Evolutionary conservation across 2,329 filamentous ascomycete genomes (phyloP).

Genomic region (Sporothrix dimorphospora): DNA sequence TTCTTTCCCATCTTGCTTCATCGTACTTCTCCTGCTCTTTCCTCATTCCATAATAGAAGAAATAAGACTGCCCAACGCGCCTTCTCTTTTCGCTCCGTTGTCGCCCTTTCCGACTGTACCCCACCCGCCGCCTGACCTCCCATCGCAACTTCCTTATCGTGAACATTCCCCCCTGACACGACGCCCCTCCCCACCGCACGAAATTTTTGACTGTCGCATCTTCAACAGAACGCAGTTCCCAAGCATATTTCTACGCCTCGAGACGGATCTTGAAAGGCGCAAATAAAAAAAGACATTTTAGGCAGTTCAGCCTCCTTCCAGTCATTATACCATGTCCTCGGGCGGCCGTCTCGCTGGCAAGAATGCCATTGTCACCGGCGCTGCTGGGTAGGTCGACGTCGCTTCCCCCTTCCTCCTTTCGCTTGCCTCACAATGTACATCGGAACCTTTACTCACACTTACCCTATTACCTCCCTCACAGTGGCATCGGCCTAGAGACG

Average conservation of each 20-base stretch:
- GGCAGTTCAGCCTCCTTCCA: background rate
- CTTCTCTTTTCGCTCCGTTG: conserved; percentile 4
- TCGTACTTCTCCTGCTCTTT: background rate
- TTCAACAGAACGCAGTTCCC: background rate
- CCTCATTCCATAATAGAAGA: background rate
- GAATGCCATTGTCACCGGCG: conserved; percentile 77
- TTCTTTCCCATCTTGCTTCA: background rate
- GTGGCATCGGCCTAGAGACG: conserved; percentile 92
- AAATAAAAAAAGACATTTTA: background rate
- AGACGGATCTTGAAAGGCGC: background rate
- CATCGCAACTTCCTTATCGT: conserved; percentile 10
- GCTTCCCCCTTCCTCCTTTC: background rate
- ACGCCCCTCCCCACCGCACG: background rate
- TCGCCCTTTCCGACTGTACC: background rate
- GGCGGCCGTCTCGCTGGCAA: conserved; percentile 61
- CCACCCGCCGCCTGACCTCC: conserved; percentile 3
- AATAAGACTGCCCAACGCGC: background rate
- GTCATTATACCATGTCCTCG: background rate
- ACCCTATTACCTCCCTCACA: conserved; percentile 40
- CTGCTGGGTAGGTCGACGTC: conserved; percentile 68
- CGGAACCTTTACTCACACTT: background rate
- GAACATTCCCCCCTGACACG: background rate
- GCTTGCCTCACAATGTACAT: background rate
- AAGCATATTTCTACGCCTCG: background rate
- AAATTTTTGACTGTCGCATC: background rate